Conservation (phyloP, 2,329 filamentous ascomycete species). For the Colletotrichum tropicicola region DNA sequence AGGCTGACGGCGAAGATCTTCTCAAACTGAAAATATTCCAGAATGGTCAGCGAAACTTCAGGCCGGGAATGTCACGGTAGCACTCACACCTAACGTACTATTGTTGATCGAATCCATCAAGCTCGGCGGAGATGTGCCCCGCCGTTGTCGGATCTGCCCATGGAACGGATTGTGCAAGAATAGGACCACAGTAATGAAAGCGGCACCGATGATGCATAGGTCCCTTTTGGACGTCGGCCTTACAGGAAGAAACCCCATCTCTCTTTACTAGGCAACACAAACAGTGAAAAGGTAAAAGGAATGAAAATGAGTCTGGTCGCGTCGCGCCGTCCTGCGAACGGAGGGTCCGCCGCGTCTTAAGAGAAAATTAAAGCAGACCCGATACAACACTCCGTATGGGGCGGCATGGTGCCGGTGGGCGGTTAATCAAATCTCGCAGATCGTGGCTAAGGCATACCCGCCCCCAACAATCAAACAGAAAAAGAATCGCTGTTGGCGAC, state of each 20-base stretch:
- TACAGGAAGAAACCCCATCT: constrained; percentile 2
- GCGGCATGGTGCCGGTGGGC: constrained; percentile 3
- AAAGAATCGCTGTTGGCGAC: too few relatives aligned
- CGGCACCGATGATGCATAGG: background rate
- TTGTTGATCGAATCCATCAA: constrained; percentile 15
- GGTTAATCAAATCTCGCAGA: background rate
- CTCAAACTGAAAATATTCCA: constrained; percentile 50
- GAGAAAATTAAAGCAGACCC: background rate
- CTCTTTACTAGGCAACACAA: background rate
- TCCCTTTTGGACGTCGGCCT: constrained; percentile 16
- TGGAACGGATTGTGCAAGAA: constrained; percentile 12
- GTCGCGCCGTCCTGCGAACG: too few relatives aligned
- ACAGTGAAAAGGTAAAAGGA: background rate
- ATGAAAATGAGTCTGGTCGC: too few relatives aligned
- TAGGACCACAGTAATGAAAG: background rate
- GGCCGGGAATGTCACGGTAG: accelerated
- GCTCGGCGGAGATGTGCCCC: background rate
- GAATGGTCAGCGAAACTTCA: background rate
- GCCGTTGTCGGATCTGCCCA: background rate
- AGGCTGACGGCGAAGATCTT: constrained; percentile 63
- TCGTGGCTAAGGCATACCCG: too few relatives aligned
- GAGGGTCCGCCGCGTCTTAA: background rate
- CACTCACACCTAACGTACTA: constrained; percentile 21
- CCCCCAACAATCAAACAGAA: too few relatives aligned
- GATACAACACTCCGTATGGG: background rate